A percentile compares a stretch with the other conserved stretches of the same genome.
These are phyloP conservation scores for Coemansia sp. DNA, from an alignment of 192 early-diverging fungal species.

Conservation along the genomic window DNA sequence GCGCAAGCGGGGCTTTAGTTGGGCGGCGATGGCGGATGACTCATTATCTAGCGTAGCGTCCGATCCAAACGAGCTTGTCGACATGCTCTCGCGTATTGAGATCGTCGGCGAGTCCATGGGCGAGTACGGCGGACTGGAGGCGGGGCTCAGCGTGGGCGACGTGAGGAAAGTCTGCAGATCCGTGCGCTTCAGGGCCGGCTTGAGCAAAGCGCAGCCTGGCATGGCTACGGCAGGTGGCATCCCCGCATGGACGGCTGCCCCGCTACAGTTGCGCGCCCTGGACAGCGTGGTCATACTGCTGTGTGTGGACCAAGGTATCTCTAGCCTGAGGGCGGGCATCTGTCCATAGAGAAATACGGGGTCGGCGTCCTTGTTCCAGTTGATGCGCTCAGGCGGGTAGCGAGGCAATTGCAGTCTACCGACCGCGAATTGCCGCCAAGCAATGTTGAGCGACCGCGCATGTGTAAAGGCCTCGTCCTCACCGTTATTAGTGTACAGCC, in stretches of 20 bases:
- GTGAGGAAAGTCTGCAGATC: conserved; percentile 55
- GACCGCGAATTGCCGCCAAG: conserved; percentile 54
- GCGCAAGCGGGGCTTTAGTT: conserved; percentile 44
- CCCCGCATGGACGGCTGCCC: neutral
- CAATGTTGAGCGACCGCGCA: conserved; percentile 47
- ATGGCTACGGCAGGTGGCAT: neutral
- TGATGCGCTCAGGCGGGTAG: conserved; percentile 55
- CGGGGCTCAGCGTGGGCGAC: conserved; percentile 49
- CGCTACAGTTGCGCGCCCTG: neutral
- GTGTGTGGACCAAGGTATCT: conserved; percentile 45
- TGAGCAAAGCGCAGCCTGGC: conserved; percentile 20
- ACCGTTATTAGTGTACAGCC: conserved; percentile 14
- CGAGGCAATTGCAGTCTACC: conserved; percentile 39
- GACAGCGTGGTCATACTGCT: conserved; percentile 9
- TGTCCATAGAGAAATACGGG: conserved; percentile 55
- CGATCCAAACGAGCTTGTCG: conserved; percentile 48
- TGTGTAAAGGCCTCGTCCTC: conserved; percentile 50
- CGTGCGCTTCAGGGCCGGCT: conserved; percentile 48
- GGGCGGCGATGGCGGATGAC: neutral
- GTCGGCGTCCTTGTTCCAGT: conserved; percentile 59
- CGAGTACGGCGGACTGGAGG: conserved; percentile 38
- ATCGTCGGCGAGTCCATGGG: conserved; percentile 42
- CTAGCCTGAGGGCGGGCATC: conserved; percentile 44
- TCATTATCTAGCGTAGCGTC: conserved; percentile 45
- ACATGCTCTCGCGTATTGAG: conserved; percentile 54